phyloP scores from a whole-genome alignment of 208 protist species.

The Angomonas ambiguus region DNA sequence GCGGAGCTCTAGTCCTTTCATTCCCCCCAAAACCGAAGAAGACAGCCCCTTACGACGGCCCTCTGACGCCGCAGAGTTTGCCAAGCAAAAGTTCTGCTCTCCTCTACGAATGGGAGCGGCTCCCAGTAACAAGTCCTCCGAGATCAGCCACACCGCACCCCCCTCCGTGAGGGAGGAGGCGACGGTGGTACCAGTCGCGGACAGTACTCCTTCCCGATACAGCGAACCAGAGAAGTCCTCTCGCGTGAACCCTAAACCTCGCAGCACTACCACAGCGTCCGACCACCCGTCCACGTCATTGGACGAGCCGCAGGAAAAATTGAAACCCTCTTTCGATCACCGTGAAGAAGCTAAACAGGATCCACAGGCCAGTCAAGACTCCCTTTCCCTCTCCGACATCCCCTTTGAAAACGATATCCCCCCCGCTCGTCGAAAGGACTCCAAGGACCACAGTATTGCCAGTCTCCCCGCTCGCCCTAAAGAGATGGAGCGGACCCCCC shows the following conservation, averaged over 20 bases:
- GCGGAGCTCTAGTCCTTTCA: too few species aligned
- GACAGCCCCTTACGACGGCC: not conserved
- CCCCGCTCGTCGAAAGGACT: not conserved
- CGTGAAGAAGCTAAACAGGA: too few species aligned
- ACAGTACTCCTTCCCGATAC: not conserved
- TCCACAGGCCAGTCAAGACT: not conserved
- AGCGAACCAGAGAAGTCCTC: not conserved
- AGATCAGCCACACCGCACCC: not conserved
- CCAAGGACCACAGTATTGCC: not conserved
- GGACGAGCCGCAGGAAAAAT: too few species aligned
- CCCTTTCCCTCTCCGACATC: constrained; percentile 19
- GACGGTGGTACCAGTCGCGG: not conserved
- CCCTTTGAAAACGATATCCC: constrained; percentile 16
- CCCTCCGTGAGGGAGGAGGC: not conserved
- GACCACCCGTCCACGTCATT: too few species aligned
- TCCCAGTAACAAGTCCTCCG: not conserved
- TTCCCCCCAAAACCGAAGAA: not conserved
- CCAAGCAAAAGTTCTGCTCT: not conserved
- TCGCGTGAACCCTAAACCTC: too few species aligned
- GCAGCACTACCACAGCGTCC: too few species aligned
- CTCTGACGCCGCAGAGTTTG: not conserved
- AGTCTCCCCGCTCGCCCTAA: not conserved
- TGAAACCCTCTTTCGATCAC: too few species aligned
- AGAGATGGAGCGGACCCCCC: not conserved
- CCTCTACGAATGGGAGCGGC: not conserved